phyloP scores from a whole-genome alignment of 2,329 filamentous ascomycete genomes.

The Ceratocystiopsis sp. region DNA sequence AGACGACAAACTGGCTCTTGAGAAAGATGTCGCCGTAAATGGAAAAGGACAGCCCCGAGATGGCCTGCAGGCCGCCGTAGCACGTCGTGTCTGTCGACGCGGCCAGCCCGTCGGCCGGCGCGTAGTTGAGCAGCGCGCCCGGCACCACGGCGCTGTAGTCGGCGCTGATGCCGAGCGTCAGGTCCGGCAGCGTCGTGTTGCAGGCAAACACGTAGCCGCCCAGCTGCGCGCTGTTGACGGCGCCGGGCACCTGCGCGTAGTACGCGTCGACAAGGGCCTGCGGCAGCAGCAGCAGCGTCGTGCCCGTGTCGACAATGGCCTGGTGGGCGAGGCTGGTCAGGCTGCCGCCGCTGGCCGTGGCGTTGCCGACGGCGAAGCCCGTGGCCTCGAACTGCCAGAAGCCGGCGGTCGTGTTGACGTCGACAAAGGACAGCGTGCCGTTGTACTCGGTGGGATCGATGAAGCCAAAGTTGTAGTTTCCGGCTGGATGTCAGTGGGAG shows the following conservation, averaged over 20 bases:
- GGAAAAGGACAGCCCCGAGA: conserved; percentile 10
- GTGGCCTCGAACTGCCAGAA: conserved; percentile 41
- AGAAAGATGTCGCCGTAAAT: conserved; percentile 16
- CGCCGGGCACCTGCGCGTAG: conserved; percentile 20
- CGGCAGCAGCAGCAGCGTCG: conserved; percentile 22
- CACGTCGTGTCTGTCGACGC: conserved; percentile 11
- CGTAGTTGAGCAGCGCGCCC: conserved; percentile 22
- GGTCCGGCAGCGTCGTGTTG: conserved; percentile 16
- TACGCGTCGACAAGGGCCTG: conserved; percentile 20
- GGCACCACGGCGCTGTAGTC: conserved; percentile 17
- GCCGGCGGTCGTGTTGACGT: conserved; percentile 29
- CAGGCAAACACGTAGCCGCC: conserved; percentile 23
- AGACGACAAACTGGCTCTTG: conserved; percentile 18
- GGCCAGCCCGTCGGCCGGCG: conserved; percentile 23
- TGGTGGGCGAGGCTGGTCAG: conserved; percentile 13
- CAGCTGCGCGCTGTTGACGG: conserved; percentile 16
- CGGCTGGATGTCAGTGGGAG: conserved; percentile 7
- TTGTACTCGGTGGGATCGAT: conserved; percentile 37
- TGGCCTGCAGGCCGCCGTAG: conserved; percentile 19
- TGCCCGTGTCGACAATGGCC: conserved; percentile 25
- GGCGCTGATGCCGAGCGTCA: conserved; percentile 18
- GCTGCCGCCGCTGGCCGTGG: conserved; percentile 19
- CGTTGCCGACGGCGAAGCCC: conserved; percentile 24
- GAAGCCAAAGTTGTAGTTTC: conserved; percentile 37
- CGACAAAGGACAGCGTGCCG: conserved; percentile 32